A percentile compares a stretch with the other conserved stretches of the same genome.
These are phyloP conservation scores for Scalesia atractyloides DNA, from an alignment of 129 eudicot species.

Conservation along the genomic window DNA sequence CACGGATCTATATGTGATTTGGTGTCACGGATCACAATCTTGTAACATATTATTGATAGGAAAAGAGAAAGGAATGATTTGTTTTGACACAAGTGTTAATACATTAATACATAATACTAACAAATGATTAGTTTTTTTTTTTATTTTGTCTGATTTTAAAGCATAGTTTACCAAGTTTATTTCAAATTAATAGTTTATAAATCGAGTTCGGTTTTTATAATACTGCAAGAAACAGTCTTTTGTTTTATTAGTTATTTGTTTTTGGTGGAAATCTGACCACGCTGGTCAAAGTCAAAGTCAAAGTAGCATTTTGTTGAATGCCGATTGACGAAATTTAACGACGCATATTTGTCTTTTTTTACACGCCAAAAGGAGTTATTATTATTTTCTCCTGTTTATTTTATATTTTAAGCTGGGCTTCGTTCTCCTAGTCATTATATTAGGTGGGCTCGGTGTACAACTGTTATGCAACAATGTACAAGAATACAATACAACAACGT, in stretches of 20 bases:
- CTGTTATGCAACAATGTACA: background rate
- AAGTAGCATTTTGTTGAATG: slow-evolving; percentile 28
- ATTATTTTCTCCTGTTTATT: background rate
- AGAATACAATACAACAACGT: background rate
- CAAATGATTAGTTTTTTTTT: too few species aligned
- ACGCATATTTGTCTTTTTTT: slow-evolving; percentile 23
- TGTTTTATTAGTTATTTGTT: background rate
- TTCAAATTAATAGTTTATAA: background rate
- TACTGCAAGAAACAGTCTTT: slow-evolving; percentile 14
- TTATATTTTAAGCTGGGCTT: slow-evolving; percentile 1
- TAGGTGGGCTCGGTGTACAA: slow-evolving; percentile 2
- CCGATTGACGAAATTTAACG: slow-evolving; percentile 17
- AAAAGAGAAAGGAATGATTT: too few species aligned
- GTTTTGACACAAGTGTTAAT: too few species aligned
- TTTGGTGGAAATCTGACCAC: slow-evolving; percentile 8
- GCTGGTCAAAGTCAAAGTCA: slow-evolving; percentile 29
- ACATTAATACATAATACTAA: too few species aligned
- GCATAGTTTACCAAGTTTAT: background rate
- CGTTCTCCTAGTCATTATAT: background rate
- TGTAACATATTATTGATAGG: too few species aligned
- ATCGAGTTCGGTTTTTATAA: background rate
- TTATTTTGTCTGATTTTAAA: too few species aligned
- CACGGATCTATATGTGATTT: too few species aligned
- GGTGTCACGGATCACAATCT: too few species aligned
- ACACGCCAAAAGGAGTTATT: slow-evolving; percentile 30